Percentiles rank a stretch among this genome's conserved stretches.
These are phyloP conservation scores for Arthroderma uncinatum DNA, from an alignment of 2,329 filamentous ascomycete species.

Conservation along the genomic window DNA sequence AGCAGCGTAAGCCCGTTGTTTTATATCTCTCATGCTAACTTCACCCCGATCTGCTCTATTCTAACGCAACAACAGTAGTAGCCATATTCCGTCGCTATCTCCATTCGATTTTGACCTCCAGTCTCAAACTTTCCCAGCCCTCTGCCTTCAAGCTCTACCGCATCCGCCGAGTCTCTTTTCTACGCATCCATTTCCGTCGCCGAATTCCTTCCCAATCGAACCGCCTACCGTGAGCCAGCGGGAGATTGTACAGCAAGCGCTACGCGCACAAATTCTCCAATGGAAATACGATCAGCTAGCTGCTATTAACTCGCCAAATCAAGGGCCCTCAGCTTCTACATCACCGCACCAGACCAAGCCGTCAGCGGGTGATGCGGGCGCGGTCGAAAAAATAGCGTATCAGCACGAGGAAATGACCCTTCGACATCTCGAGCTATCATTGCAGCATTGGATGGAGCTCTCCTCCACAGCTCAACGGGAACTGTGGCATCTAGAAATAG, in stretches of 20 bases:
- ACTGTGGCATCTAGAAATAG: constrained; percentile 38
- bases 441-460: constrained; percentile 62
- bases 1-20: constrained; percentile 54
- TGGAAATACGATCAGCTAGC: constrained; percentile 46
- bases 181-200: constrained; percentile 63
- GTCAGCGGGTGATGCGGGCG: constrained; percentile 21
- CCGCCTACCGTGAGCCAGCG: constrained; percentile 64
- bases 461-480: constrained; percentile 42
- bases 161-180: constrained; percentile 74
- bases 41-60: not conserved
- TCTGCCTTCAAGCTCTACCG: constrained; percentile 70
- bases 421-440: constrained; percentile 67
- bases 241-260: constrained; percentile 56
- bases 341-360: constrained; percentile 35
- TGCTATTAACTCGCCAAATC: constrained; percentile 8
- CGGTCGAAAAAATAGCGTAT: constrained; percentile 38
- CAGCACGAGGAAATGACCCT: constrained; percentile 57
- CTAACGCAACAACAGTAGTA: constrained; percentile 27
- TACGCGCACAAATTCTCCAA: constrained; percentile 54
- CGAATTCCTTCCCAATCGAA: constrained; percentile 68
- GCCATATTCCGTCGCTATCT: constrained; percentile 31
- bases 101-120: constrained; percentile 74
- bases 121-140: constrained; percentile 70
- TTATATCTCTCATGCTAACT: not conserved
- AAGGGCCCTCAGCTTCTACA: constrained; percentile 14